Conservation (phyloP, 1,139 yeast genomes). For the Geotrichum restrictum region DNA sequence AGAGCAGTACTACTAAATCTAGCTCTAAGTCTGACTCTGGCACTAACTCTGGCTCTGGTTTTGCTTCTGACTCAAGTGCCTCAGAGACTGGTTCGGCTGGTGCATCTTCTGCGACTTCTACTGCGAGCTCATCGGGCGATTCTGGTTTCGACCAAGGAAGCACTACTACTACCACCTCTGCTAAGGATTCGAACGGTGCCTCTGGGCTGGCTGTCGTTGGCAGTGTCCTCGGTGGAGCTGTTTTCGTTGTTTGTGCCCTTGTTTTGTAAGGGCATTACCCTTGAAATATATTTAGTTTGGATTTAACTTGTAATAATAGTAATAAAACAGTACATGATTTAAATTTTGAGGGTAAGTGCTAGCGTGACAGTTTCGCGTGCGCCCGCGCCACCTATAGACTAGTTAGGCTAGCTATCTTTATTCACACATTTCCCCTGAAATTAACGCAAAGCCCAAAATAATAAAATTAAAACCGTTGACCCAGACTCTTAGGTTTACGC, state of each 20-base stretch:
- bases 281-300: background rate
- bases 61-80: slow-evolving; percentile 19
- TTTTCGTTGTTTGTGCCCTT: background rate
- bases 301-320: background rate
- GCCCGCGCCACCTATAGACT: background rate
- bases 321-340: background rate
- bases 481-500: too few species aligned
- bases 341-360: background rate
- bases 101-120: slow-evolving; percentile 8
- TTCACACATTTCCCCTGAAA: background rate
- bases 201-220: slow-evolving; percentile 8
- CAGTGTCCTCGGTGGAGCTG: slow-evolving; percentile 5
- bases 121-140: background rate
- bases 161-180: slow-evolving; percentile 9
- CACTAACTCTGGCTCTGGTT: slow-evolving; percentile 21
- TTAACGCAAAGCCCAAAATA: background rate
- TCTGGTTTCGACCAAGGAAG: slow-evolving; percentile 31
- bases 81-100: slow-evolving; percentile 15
- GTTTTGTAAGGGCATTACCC: background rate
- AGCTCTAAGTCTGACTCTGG: too few species aligned
- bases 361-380: background rate
- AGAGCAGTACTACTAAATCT: slow-evolving; percentile 17
- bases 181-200: slow-evolving; percentile 12
- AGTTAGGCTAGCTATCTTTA: too few species aligned
- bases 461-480: too few species aligned